Conservation (phyloP, 2,329 filamentous ascomycete genomes). For the Chaetothyriales sp. region DNA sequence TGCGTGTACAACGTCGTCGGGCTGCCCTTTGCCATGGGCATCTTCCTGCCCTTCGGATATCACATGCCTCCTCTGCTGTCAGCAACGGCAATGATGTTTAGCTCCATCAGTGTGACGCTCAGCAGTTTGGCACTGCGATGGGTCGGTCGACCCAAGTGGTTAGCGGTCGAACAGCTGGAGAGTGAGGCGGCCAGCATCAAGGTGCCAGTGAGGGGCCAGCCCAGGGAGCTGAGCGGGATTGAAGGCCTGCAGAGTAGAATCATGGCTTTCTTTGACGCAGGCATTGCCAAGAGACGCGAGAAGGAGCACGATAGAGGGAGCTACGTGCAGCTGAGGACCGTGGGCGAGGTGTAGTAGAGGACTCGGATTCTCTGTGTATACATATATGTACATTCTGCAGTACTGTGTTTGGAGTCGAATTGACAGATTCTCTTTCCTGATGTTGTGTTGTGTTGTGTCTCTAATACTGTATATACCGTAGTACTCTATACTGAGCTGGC, state of each 20-base stretch:
- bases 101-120: slow-evolving; percentile 77
- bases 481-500: too few species aligned
- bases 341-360: background rate
- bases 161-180: slow-evolving; percentile 57
- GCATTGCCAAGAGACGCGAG: background rate
- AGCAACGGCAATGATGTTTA: slow-evolving; percentile 84
- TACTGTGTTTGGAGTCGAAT: too few species aligned
- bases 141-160: slow-evolving; percentile 76
- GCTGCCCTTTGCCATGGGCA: slow-evolving; percentile 89
- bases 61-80: slow-evolving; percentile 80
- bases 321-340: background rate
- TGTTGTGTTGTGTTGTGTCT: too few species aligned
- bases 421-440: too few species aligned
- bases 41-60: slow-evolving; percentile 80
- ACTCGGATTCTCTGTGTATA: too few species aligned
- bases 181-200: slow-evolving; percentile 33
- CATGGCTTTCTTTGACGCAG: background rate
- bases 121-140: slow-evolving; percentile 73
- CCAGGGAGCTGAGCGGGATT: slow-evolving; percentile 14
- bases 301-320: background rate
- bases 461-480: too few species aligned
- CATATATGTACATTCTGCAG: too few species aligned
- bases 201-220: slow-evolving; percentile 9
- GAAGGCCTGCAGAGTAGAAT: slow-evolving; percentile 10
- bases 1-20: slow-evolving; percentile 87